Evolutionary conservation across 306 rosid species (phyloP), one percentile per base, ranked within the genome.

Genomic region (Cyamopsis tetragonoloba): DNA sequence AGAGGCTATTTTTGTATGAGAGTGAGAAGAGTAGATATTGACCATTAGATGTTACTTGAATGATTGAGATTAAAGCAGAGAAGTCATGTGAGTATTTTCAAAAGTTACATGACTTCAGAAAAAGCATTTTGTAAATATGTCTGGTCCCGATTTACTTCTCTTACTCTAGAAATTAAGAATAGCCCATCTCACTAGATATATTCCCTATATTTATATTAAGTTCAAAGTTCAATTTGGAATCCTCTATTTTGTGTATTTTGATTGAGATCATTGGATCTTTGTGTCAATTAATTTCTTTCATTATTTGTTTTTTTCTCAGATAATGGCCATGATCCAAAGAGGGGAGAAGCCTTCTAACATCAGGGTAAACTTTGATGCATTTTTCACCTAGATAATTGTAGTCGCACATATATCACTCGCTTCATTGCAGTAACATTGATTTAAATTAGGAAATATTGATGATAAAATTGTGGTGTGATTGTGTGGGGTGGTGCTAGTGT

Each of bases 321-420:
- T 88, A 77, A 76, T 88, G 97, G 91, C 96, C 81, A 88, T 86
- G 93, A 73, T 91, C 66, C 97, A 88, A 73, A 84, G 97, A 85
- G 96, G 97, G 81, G 97, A 91, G 72, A 88, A 76, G 79, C 96
- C 93, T 71, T 53, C 91, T 32, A 91, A 91, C 77, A 80, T 88
- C 57, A 84, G 88, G 71, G 97, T 91, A 84, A 81, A 37, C 22
- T 50, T 28, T 24, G 38, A 37, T 44, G 32, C 67, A 39, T 42
- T 37, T 63, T n/a, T 26, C 23, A 8, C 46, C 59, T 46, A 14
- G 37, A 55, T 42, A 26, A 55, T 4, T 70, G 41, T 43, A 26
- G 38, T 55, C 46, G 63, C 19, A 46, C 58, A 43, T 62, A 47
- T 28, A 30, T 30, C 50, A n/a, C n/a, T n/a, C n/a, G n/a, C n/a